phyloP scores from a whole-genome alignment of 495 filamentous ascomycete species.

The Penicillium paradoxum region DNA sequence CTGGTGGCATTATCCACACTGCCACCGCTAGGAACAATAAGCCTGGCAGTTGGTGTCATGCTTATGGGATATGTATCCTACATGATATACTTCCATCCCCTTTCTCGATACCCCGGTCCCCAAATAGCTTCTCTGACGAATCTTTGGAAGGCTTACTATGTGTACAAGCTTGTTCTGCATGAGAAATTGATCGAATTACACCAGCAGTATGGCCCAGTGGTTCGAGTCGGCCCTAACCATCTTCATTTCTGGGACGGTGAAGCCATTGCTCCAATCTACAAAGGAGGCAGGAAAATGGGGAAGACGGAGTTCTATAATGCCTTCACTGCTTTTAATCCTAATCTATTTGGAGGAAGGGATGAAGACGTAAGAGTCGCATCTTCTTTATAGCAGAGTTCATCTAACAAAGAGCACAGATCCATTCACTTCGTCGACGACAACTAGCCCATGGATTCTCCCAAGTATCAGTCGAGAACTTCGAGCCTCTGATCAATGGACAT shows the following conservation, averaged over 20 bases:
- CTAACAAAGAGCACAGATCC: background rate
- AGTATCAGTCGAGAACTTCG: background rate
- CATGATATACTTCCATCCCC: background rate
- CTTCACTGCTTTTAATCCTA: background rate
- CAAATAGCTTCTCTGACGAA: background rate
- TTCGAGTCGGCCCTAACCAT: background rate
- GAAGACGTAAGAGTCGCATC: background rate
- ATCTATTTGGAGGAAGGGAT: background rate
- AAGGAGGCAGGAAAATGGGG: background rate
- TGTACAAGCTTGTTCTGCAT: background rate
- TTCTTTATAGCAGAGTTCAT: background rate
- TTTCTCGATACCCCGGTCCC: background rate
- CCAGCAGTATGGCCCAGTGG: background rate
- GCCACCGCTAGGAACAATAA: background rate
- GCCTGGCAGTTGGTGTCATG: background rate
- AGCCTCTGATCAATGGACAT: background rate
- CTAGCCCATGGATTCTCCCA: background rate
- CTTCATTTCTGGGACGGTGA: background rate
- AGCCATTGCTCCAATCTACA: background rate
- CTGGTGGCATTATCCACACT: background rate
- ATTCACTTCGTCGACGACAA: background rate
- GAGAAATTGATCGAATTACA: background rate
- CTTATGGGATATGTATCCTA: background rate
- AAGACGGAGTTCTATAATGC: background rate
- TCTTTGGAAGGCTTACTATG: background rate